These are phyloP conservation scores for Globisporangium radiosum DNA, from an alignment of 352 stramenopile species.

Conservation along the genomic window DNA sequence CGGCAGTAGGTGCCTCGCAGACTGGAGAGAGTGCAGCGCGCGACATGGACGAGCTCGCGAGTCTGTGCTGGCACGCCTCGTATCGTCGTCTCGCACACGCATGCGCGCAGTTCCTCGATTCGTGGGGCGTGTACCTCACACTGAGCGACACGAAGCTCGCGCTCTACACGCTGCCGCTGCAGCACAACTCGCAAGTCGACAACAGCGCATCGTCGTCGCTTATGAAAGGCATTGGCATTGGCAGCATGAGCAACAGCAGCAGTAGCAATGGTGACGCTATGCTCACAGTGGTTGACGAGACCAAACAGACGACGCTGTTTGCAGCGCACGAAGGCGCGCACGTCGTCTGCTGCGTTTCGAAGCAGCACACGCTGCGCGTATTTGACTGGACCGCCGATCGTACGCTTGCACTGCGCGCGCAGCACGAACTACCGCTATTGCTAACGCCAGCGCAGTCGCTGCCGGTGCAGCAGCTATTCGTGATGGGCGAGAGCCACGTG, in stretches of 20 bases:
- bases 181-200: slow-evolving; percentile 33
- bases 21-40: neutral
- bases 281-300: slow-evolving; percentile 43
- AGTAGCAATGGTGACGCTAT: slow-evolving; percentile 9
- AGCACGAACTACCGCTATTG: slow-evolving; percentile 47
- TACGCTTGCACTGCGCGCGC: slow-evolving; percentile 37
- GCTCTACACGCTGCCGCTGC: slow-evolving; percentile 55
- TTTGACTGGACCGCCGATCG: slow-evolving; percentile 69
- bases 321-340: slow-evolving; percentile 49
- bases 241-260: slow-evolving; percentile 5
- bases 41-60: slow-evolving; percentile 10
- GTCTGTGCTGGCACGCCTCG: slow-evolving; percentile 41
- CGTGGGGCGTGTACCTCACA: slow-evolving; percentile 63
- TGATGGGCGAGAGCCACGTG: slow-evolving; percentile 62
- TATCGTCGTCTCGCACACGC: slow-evolving; percentile 60
- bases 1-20: slow-evolving; percentile 8
- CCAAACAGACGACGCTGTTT: slow-evolving; percentile 49
- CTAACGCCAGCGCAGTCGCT: slow-evolving; percentile 10
- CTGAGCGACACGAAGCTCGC: slow-evolving; percentile 51
- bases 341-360: slow-evolving; percentile 44
- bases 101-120: slow-evolving; percentile 47
- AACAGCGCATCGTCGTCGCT: slow-evolving; percentile 12
- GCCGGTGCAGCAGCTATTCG: slow-evolving; percentile 44
- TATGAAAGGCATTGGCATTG: slow-evolving; percentile 11
- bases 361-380: slow-evolving; percentile 57